These are phyloP conservation scores for Fusarium concolor DNA, from an alignment of 2,329 filamentous ascomycete genomes.

Conservation along the genomic window DNA sequence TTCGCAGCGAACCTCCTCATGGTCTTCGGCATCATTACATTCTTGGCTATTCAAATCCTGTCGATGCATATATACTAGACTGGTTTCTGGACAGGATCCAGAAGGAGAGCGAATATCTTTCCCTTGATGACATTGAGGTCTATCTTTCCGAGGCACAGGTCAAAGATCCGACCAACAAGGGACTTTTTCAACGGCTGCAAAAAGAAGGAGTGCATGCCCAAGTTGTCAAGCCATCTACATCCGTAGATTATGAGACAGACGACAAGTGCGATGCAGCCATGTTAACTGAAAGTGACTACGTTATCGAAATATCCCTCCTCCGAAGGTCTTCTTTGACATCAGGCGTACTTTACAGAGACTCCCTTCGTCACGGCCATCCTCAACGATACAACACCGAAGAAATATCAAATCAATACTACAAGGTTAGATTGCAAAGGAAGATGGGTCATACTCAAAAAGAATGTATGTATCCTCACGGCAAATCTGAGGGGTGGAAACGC, in stretches of 20 bases:
- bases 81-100: not conserved
- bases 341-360: conserved; percentile 6
- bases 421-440: not conserved
- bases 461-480: not conserved
- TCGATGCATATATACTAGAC: not conserved
- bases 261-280: conserved; percentile 1
- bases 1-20: not conserved
- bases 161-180: not conserved
- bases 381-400: not conserved
- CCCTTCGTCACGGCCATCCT: not conserved
- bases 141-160: not conserved
- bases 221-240: fast-evolving
- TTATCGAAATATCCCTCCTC: not conserved
- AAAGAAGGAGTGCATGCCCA: not conserved
- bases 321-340: not conserved
- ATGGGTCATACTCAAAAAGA: not conserved
- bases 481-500: not conserved
- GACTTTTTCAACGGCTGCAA: not conserved
- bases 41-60: not conserved
- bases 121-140: not conserved
- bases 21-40: not conserved
- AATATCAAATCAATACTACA: fast-evolving
- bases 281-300: conserved; percentile 5
- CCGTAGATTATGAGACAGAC: not conserved
- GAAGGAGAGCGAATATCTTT: not conserved